Base-by-base conservation (phyloP, 805 yeast species). In the Hyphopichia homilentoma region DNA sequence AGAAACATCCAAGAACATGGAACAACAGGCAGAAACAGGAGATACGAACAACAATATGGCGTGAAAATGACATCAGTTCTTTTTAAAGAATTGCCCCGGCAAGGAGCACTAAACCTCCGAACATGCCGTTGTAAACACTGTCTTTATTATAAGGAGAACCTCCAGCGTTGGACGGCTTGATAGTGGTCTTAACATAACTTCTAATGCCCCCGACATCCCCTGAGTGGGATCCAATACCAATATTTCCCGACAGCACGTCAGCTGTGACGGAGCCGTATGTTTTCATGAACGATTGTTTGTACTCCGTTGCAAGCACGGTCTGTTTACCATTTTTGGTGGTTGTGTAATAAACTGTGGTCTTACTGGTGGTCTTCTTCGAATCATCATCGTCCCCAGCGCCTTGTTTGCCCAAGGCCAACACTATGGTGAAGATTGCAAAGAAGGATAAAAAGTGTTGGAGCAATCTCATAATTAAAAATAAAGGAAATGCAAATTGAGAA, bases 321-420 rank as follows among this genome's bases (percentile, higher is more conserved):
- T 47, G 32, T 11, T 35, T 47, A 2, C 71, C 70, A 21, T 50
- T 40, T 3, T 48, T 40, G 7, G 70, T 65, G 17, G 50, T 32
- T 9, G 72, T 66, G 18, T 55, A 46, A 52, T 57, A 65, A 4
- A 56, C 59, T 11, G 57, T 50, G 25, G 71, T 65, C 13, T 39
- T 31, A n/a, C 35, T 12, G 24, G 39, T 25, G 4, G 50, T 26
- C 9, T 43, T 26, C 8, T 56, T 34, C 6, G 46, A 34, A 28
- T 52, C 30, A 16, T 21, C 33, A 18, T 37, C 50, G 11, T 27
- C 40, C n/a, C n/a, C n/a, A n/a, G n/a, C n/a, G n/a, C n/a, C n/a
- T 26, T 33, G 25, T 15, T 33, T 31, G 11, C 29, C 36, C 29
- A 28, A 16, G 7, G 23, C 30, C 14, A 33, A 17, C 18, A 13